A percentile compares a stretch with the other conserved stretches of the same genome.
Conservation (phyloP, 1,284 basidiomycete genomes). For the Erythrobasidium hasegawianum region DNA sequence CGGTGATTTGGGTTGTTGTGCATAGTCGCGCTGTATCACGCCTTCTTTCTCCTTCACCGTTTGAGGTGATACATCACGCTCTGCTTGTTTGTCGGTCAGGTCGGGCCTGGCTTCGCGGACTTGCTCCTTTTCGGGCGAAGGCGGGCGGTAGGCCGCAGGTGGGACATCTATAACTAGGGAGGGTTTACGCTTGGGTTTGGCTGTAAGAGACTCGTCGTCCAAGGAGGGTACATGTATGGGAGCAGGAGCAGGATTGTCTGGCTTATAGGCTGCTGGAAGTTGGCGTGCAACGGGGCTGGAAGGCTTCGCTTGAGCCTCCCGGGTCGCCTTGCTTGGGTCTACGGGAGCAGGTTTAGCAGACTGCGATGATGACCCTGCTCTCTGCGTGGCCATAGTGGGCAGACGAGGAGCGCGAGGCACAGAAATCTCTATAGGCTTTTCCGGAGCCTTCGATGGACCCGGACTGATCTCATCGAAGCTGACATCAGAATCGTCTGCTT, state of each 20-base stretch:
- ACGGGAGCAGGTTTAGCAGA: too few relatives aligned
- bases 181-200: background rate
- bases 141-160: constrained; percentile 8
- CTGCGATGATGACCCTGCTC: too few relatives aligned
- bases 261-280: too few relatives aligned
- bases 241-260: too few relatives aligned
- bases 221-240: constrained; percentile 1
- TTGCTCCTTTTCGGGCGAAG: constrained; percentile 26
- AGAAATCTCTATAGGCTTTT: too few relatives aligned
- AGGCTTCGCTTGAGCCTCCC: background rate
- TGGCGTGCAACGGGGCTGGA: too few relatives aligned
- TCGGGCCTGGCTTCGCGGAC: constrained; percentile 22
- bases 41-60: constrained; percentile 21
- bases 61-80: constrained; percentile 18
- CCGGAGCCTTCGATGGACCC: too few relatives aligned
- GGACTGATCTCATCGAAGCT: constrained; percentile 27
- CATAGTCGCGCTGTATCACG: constrained; percentile 33
- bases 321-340: too few relatives aligned
- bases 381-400: too few relatives aligned
- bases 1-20: constrained; percentile 3
- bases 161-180: constrained; percentile 24
- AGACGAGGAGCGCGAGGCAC: too few relatives aligned
- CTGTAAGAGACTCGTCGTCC: background rate
- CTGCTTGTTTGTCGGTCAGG: constrained; percentile 19
- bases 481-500: constrained; percentile 26